Conservation (phyloP, 2,329 filamentous ascomycete species). For the Microdochium bolleyi region DNA sequence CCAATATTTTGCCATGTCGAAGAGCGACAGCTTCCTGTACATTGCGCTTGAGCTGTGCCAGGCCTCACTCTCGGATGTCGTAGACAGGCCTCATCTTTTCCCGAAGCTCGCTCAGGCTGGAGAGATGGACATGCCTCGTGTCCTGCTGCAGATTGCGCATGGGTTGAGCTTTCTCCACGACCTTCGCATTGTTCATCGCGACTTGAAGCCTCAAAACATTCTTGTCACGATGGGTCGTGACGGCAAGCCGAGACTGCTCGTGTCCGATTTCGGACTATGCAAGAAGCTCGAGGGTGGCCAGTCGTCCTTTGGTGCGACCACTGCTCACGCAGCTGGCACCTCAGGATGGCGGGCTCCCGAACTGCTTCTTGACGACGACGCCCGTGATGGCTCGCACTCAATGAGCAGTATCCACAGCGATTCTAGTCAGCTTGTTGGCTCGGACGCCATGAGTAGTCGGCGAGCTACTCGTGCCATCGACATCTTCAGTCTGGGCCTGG, state of each 20-base stretch:
- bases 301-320: slow-evolving; percentile 90
- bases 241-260: slow-evolving; percentile 72
- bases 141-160: slow-evolving; percentile 82
- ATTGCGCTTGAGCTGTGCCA: slow-evolving; percentile 93
- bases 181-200: slow-evolving; percentile 90
- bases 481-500: slow-evolving; percentile 91
- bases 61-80: slow-evolving; percentile 84
- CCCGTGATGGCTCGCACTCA: slow-evolving; percentile 33
- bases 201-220: slow-evolving; percentile 97
- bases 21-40: slow-evolving; percentile 84
- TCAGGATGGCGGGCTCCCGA: slow-evolving; percentile 96
- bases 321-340: slow-evolving; percentile 85
- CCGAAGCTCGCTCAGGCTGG: slow-evolving; percentile 63
- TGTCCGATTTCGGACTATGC: slow-evolving; percentile 95
- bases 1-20: slow-evolving; percentile 88
- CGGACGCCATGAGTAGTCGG: slow-evolving; percentile 55
- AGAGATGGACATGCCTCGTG: slow-evolving; percentile 67
- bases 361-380: slow-evolving; percentile 74
- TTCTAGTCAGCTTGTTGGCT: slow-evolving; percentile 48
- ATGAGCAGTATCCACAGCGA: slow-evolving; percentile 51
- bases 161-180: slow-evolving; percentile 85
- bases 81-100: slow-evolving; percentile 65
- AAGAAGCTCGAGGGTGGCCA: slow-evolving; percentile 95
- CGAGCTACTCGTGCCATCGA: slow-evolving; percentile 94
- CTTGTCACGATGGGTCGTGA: slow-evolving; percentile 69